phyloP scores from a whole-genome alignment of 305 asterid species.

The Plantago rigida region DNA sequence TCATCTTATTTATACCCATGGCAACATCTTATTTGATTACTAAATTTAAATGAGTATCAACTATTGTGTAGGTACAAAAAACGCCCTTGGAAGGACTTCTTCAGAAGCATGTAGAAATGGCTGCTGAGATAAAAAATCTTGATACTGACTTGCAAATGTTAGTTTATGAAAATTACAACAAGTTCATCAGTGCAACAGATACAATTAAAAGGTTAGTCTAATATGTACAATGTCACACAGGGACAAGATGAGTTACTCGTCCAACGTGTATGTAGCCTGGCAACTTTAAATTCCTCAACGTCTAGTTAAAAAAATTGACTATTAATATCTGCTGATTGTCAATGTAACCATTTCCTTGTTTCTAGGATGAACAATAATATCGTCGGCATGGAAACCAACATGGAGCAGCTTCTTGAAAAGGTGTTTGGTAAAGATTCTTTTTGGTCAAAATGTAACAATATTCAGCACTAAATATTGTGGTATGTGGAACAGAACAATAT shows the following conservation, averaged over 20 bases:
- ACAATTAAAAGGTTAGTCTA: constrained; percentile 71
- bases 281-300: too few species aligned
- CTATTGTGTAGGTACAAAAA: constrained; percentile 63
- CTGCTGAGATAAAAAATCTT: constrained; percentile 92
- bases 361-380: constrained; percentile 92
- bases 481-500: constrained; percentile 6
- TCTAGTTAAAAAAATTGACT: too few species aligned
- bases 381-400: constrained; percentile 88
- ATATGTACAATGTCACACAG: not conserved
- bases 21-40: too few species aligned
- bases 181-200: constrained; percentile 93
- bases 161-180: constrained; percentile 94
- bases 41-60: not conserved
- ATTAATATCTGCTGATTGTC: constrained; percentile 11
- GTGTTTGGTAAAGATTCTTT: constrained; percentile 41
- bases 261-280: constrained; percentile 5
- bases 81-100: constrained; percentile 87
- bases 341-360: constrained; percentile 25
- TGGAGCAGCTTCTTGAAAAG: constrained; percentile 97
- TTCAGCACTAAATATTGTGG: constrained; percentile 2
- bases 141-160: constrained; percentile 97
- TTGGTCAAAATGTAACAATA: constrained; percentile 22
- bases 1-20: too few species aligned
- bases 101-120: constrained; percentile 95
- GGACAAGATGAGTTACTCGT: constrained; percentile 10